A percentile compares a stretch with the other conserved stretches of the same genome.
These are phyloP conservation scores for Kuraishia piskuri DNA, from an alignment of 805 yeast genomes.

Conservation along the genomic window DNA sequence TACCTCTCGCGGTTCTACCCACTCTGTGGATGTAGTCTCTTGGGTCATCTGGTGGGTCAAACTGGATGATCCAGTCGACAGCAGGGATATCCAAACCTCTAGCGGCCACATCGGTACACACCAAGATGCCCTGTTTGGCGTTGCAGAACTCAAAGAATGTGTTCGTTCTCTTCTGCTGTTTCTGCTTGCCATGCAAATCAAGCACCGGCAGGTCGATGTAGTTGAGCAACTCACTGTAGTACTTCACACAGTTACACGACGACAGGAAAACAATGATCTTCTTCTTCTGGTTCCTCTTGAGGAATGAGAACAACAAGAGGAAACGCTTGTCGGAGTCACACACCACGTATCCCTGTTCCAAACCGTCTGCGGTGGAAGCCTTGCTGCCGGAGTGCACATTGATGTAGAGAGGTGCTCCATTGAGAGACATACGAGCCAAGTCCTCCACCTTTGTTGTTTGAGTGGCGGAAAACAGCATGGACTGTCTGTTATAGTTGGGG, in stretches of 20 bases:
- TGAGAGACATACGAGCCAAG: conserved; percentile 89
- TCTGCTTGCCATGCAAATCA: conserved; percentile 96
- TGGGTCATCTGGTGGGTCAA: conserved; percentile 99
- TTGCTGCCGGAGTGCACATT: conserved; percentile 83
- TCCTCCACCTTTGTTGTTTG: conserved; percentile 99
- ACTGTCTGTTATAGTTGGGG: conserved; percentile 88
- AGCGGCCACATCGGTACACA: conserved; percentile 98
- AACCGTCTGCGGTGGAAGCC: conserved; percentile 88
- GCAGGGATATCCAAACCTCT: conserved; percentile 98
- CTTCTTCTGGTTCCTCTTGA: conserved; percentile 88
- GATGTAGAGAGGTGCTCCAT: conserved; percentile 89
- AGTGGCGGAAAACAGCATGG: conserved; percentile 98
- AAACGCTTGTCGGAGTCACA: conserved; percentile 96
- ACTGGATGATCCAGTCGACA: conserved; percentile 98
- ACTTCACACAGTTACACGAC: conserved; percentile 95
- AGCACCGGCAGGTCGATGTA: conserved; percentile 95
- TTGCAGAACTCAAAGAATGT: conserved; percentile 98
- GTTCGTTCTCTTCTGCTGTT: conserved; percentile 97
- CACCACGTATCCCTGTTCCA: conserved; percentile 97
- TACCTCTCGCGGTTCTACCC: conserved; percentile 97
- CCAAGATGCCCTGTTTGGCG: conserved; percentile 85
- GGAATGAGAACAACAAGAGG: conserved; percentile 79
- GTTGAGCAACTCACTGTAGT: conserved; percentile 88
- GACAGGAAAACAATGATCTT: conserved; percentile 91
- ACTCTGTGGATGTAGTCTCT: conserved; percentile 98